Percentiles rank a stretch among this genome's conserved stretches.
These are phyloP conservation scores for Alternaria arborescens DNA, from an alignment of 2,329 filamentous ascomycete genomes.

Conservation along the genomic window DNA sequence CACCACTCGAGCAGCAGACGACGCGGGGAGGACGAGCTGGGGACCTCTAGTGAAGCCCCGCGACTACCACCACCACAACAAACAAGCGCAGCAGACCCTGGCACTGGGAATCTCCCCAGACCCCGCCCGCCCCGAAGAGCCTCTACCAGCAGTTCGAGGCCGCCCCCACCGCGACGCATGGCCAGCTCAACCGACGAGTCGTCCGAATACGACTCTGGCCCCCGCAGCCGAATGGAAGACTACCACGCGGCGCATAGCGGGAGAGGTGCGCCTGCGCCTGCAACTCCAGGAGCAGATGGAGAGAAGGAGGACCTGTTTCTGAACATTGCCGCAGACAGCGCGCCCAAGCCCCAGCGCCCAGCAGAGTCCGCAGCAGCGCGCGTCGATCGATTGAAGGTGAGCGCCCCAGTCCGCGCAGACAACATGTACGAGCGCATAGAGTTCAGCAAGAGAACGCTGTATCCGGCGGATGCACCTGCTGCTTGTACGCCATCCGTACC, in stretches of 20 bases:
- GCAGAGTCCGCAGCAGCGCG: constrained; percentile 38
- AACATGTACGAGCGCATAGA: background rate
- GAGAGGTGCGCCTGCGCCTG: constrained; percentile 23
- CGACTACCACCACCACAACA: constrained; percentile 25
- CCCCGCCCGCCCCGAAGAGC: constrained; percentile 26
- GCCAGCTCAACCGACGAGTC: constrained; percentile 43
- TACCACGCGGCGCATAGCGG: constrained; percentile 26
- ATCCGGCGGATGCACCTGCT: background rate
- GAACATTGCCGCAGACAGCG: constrained; percentile 52
- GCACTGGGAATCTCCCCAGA: background rate
- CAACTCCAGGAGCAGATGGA: constrained; percentile 31
- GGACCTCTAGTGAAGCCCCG: constrained; percentile 23
- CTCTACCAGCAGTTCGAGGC: constrained; percentile 30
- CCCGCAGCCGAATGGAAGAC: constrained; percentile 37
- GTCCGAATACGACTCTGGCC: constrained; percentile 42
- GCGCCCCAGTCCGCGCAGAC: constrained; percentile 1
- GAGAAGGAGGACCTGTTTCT: constrained; percentile 54
- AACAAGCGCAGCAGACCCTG: background rate
- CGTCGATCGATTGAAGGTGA: constrained; percentile 44
- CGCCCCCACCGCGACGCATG: constrained; percentile 34
- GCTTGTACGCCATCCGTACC: background rate
- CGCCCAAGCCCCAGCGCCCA: constrained; percentile 33
- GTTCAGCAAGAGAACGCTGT: background rate
- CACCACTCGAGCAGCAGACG: constrained; percentile 20
- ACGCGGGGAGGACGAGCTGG: constrained; percentile 24